These are phyloP conservation scores for Lunularia cruciata DNA, from an alignment of 225 moss, liverwort and hornwort species.

Conservation along the genomic window DNA sequence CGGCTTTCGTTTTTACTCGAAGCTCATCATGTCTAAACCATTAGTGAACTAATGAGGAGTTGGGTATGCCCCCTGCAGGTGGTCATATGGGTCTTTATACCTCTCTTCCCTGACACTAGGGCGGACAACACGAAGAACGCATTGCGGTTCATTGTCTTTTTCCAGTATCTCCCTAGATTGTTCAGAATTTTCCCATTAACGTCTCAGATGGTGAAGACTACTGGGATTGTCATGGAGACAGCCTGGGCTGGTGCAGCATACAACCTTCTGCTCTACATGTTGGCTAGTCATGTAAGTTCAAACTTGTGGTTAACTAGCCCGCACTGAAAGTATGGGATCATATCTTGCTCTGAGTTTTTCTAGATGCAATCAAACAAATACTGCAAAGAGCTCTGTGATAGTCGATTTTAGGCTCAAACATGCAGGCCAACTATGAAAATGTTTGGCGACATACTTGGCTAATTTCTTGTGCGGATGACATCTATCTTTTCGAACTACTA, in stretches of 20 bases:
- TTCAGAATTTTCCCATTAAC: conserved; percentile 49
- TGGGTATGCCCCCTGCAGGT: conserved; percentile 32
- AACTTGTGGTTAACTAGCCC: background rate
- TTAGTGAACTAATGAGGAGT: conserved; percentile 13
- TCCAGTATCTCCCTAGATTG: conserved; percentile 54
- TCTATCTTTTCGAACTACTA: too few relatives aligned
- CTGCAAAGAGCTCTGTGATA: too few relatives aligned
- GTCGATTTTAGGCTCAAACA: too few relatives aligned
- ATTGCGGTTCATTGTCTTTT: conserved; percentile 51
- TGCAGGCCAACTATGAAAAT: too few relatives aligned
- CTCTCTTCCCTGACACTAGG: conserved; percentile 39
- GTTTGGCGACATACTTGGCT: too few relatives aligned
- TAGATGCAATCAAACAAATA: too few relatives aligned
- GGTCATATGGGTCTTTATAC: conserved; percentile 56
- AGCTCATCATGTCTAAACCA: too few relatives aligned
- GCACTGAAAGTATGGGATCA: too few relatives aligned
- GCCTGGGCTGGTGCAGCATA: conserved; percentile 95
- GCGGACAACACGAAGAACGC: conserved; percentile 58
- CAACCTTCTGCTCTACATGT: conserved; percentile 80
- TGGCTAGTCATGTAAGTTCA: conserved; percentile 74
- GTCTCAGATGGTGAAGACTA: conserved; percentile 57
- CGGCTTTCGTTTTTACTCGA: too few relatives aligned
- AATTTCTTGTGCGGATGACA: too few relatives aligned
- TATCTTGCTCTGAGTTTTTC: too few relatives aligned
- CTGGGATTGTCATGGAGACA: conserved; percentile 83